Conservation (phyloP, 768 basidiomycete genomes). For the Tulasnella sp. region DNA sequence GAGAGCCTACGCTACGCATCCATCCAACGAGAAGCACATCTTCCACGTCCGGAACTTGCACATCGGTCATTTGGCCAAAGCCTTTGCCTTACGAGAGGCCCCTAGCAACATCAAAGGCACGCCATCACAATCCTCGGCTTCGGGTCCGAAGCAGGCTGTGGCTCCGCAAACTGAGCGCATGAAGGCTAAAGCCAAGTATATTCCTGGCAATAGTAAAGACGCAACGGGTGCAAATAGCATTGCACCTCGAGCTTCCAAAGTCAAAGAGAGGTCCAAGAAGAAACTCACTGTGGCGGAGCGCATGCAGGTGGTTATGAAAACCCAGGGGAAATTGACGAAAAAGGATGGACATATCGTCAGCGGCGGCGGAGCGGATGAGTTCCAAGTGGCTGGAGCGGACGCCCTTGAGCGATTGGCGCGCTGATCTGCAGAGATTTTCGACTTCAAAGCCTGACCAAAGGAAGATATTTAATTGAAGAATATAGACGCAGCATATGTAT, state of each 20-base stretch:
- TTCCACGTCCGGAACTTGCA: conserved; percentile 95
- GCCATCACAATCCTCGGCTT: background rate
- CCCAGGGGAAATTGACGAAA: conserved; percentile 73
- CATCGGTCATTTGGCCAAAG: conserved; percentile 87
- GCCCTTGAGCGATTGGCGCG: background rate
- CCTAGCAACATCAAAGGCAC: conserved; percentile 40
- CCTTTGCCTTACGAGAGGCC: conserved; percentile 83
- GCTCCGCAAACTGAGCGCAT: conserved; percentile 17
- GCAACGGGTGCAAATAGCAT: conserved; percentile 26
- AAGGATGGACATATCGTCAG: conserved; percentile 68
- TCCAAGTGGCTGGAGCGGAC: conserved; percentile 47
- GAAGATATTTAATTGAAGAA: background rate
- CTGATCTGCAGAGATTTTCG: background rate
- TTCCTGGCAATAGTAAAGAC: conserved; percentile 16
- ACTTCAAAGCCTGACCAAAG: background rate
- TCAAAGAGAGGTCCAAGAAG: conserved; percentile 32
- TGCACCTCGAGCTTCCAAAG: conserved; percentile 29
- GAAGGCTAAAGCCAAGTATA: conserved; percentile 22
- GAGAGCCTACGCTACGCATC: conserved; percentile 95
- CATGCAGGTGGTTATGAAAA: conserved; percentile 79
- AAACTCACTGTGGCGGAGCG: conserved; percentile 61
- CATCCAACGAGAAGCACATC: conserved; percentile 87
- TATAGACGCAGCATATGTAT: background rate
- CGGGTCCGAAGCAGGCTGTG: background rate
- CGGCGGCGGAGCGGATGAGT: conserved; percentile 50